Conservation (phyloP, 1,284 basidiomycete species). For the Microbotryum silenes-acaulis region DNA sequence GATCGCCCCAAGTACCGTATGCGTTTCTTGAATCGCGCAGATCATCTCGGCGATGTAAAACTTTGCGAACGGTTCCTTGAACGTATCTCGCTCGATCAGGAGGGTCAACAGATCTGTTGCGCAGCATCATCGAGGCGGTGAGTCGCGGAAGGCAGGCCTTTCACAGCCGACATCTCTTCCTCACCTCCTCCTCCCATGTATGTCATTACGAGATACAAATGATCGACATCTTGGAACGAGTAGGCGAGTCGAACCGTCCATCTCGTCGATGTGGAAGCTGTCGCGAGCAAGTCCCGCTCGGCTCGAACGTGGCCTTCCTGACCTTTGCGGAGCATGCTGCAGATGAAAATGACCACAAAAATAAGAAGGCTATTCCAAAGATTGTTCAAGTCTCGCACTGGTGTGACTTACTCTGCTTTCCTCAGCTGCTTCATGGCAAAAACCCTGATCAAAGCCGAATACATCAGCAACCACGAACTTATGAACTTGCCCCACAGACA, state of each 20-base stretch:
- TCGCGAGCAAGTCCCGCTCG: constrained; percentile 72
- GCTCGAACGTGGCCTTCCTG: constrained; percentile 93
- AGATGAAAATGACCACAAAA: not conserved
- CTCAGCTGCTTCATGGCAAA: constrained; percentile 97
- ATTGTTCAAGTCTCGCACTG: too few species aligned
- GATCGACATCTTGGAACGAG: constrained; percentile 78
- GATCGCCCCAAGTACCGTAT: constrained; percentile 81
- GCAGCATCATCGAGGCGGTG: too few species aligned
- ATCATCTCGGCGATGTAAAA: constrained; percentile 99
- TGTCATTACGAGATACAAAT: constrained; percentile 69
- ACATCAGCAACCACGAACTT: not conserved
- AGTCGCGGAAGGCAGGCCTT: too few species aligned
- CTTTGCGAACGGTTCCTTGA: constrained; percentile 84
- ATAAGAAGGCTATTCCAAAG: too few species aligned
- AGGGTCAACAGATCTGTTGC: constrained; percentile 91
- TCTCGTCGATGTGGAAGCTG: constrained; percentile 47
- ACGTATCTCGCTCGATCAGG: constrained; percentile 85
- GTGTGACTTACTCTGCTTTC: constrained; percentile 59
- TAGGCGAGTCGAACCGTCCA: constrained; percentile 94
- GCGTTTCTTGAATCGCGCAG: constrained; percentile 87
- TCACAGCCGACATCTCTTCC: constrained; percentile 34
- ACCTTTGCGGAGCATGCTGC: constrained; percentile 81
- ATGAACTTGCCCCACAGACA: not conserved
- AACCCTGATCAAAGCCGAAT: constrained; percentile 40
- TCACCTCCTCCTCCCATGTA: constrained; percentile 40